Percentiles rank a stretch among this genome's conserved stretches.
phyloP scores from a whole-genome alignment of 1,139 yeast genomes.

The Schwanniomyces etchellsii region DNA sequence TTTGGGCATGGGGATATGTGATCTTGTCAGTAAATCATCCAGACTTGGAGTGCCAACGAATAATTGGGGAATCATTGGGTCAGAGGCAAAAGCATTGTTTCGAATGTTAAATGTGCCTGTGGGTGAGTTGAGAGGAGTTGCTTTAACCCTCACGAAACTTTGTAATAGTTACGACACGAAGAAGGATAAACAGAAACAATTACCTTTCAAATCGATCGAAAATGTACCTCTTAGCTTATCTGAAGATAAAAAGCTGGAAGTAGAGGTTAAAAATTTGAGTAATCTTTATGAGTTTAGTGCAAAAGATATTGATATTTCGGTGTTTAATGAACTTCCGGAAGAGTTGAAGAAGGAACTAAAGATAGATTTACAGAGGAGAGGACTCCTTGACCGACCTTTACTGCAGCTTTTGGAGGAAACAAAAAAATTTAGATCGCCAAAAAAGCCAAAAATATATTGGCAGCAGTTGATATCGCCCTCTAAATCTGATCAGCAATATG shows the following conservation, averaged over 20 bases:
- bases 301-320: slow-evolving; percentile 46
- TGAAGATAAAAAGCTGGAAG: not conserved
- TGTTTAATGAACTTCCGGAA: slow-evolving; percentile 48
- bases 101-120: slow-evolving; percentile 58
- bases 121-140: slow-evolving; percentile 70
- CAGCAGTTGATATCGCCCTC: slow-evolving; percentile 37
- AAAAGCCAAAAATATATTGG: slow-evolving; percentile 20
- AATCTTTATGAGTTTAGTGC: slow-evolving; percentile 1
- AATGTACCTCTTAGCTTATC: too few species aligned
- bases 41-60: slow-evolving; percentile 61
- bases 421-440: slow-evolving; percentile 9
- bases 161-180: slow-evolving; percentile 27
- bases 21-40: slow-evolving; percentile 53
- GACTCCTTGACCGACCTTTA: slow-evolving; percentile 9
- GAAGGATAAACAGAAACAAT: slow-evolving; percentile 25
- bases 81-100: slow-evolving; percentile 55
- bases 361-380: slow-evolving; percentile 36
- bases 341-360: slow-evolving; percentile 46
- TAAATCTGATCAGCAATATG: slow-evolving; percentile 27
- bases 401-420: slow-evolving; percentile 4
- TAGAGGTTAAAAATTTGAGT: not conserved
- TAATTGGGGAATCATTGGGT: slow-evolving; percentile 55
- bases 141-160: slow-evolving; percentile 60
- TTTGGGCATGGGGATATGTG: slow-evolving; percentile 82
- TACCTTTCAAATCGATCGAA: not conserved